A percentile compares a stretch with the other conserved stretches of the same genome.
Conservation (phyloP, 495 filamentous ascomycete species). For the Neurospora sp. region DNA sequence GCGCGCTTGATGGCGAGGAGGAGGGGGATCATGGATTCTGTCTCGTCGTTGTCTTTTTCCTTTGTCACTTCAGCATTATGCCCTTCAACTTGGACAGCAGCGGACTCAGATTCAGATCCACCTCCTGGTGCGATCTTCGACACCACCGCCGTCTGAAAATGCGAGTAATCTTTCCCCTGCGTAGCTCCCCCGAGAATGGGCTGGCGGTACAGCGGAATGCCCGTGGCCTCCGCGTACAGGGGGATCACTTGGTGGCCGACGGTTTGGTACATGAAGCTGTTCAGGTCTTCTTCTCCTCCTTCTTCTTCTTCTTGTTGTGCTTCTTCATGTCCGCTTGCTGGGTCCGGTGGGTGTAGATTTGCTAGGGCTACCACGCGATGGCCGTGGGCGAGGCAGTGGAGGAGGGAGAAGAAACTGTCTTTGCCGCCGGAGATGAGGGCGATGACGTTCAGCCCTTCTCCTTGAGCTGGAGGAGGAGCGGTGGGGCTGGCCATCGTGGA, state of each 20-base stretch:
- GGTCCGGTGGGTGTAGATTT: conserved; percentile 62
- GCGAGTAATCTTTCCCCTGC: conserved; percentile 52
- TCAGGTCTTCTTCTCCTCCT: conserved; percentile 53
- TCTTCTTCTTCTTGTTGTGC: conserved; percentile 33
- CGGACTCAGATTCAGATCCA: not conserved
- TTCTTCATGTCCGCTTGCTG: conserved; percentile 6
- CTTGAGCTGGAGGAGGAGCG: not conserved
- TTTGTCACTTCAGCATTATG: too few relatives aligned
- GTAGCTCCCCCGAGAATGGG: conserved; percentile 60
- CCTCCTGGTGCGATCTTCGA: conserved; percentile 2
- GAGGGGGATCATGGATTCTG: conserved; percentile 72
- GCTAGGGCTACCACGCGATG: conserved; percentile 81
- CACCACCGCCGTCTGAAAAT: conserved; percentile 5
- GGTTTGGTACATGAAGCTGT: conserved; percentile 99
- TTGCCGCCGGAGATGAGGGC: conserved; percentile 93
- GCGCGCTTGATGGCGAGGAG: conserved; percentile 48
- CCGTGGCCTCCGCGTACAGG: conserved; percentile 67
- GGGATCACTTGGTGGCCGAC: conserved; percentile 83
- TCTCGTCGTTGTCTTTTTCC: conserved; percentile 52
- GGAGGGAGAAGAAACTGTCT: conserved; percentile 87
- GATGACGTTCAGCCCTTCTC: conserved; percentile 61
- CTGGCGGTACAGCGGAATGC: conserved; percentile 68
- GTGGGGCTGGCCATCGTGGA: not conserved
- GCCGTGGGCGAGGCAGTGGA: conserved; percentile 80
- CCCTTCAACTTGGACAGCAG: not conserved